Evolutionary conservation across 2,329 filamentous ascomycete genomes (phyloP).

Genomic region (Seiridium cupressi): DNA sequence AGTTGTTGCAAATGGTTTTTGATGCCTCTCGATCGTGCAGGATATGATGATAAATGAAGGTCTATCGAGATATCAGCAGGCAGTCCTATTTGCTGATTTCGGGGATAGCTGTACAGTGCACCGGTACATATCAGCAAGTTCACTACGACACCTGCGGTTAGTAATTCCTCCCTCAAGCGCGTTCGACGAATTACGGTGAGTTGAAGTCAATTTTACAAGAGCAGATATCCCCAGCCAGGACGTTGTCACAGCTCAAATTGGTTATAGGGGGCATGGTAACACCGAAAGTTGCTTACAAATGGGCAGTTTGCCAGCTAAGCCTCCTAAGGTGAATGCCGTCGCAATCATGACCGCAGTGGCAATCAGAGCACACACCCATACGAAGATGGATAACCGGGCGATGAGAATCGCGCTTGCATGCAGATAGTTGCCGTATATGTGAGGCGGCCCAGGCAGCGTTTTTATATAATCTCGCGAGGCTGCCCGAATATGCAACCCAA

Average conservation of each 20-base stretch:
- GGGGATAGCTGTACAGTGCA: constrained; percentile 24
- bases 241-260: too few relatives aligned
- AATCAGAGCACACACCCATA: constrained; percentile 28
- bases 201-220: too few relatives aligned
- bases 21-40: constrained; percentile 26
- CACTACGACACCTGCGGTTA: constrained; percentile 6
- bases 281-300: constrained; percentile 9
- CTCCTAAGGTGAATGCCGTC: constrained; percentile 12
- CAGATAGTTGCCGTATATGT: constrained; percentile 25
- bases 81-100: not conserved
- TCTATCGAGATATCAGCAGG: constrained; percentile 11
- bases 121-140: constrained; percentile 27
- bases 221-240: too few relatives aligned
- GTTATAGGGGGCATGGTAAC: too few relatives aligned
- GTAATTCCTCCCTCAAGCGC: too few relatives aligned
- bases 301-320: constrained; percentile 23
- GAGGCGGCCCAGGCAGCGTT: constrained; percentile 19
- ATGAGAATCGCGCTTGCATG: constrained; percentile 28
- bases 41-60: constrained; percentile 26
- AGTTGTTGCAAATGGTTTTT: constrained; percentile 25
- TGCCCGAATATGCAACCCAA: constrained; percentile 25
- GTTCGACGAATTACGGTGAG: too few relatives aligned
- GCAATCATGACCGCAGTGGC: constrained; percentile 26
- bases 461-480: constrained; percentile 21
- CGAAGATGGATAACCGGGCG: constrained; percentile 23